Evolutionary conservation across 2,329 filamentous ascomycete species (phyloP), one percentile per base, ranked within the genome.

Genomic region (Tolypocladium guangdongense): DNA sequence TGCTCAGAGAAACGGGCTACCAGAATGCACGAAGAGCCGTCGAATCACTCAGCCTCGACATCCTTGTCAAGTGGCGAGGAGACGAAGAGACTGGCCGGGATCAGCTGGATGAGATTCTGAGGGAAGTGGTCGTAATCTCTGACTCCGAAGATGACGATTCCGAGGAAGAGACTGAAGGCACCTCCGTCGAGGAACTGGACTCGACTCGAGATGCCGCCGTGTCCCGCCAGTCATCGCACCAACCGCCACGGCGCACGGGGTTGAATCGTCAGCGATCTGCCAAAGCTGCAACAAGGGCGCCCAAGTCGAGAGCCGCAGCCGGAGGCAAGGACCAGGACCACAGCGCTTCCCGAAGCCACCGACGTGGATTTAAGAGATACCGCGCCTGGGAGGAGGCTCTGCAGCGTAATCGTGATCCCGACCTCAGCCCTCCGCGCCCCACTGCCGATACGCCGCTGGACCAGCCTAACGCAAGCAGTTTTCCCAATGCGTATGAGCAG

Each of bases 61-160:
- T 82, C 52, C 78, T 86, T 65, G 78, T 85, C 73, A 85, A 85
- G 78, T 86, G 83, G 83, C 82, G 83, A 70, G 83, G 83, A 53
- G 83, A 86, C 60, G 83, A 86, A 65, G 83, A 86, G 64, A 85
- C 78, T 20, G 83, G 83, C 30, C 78, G 82, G 49, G 82, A 86
- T 60, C 80, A 85, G 64, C 74, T 86, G 18, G 82, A 86, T 55
- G 82, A 86, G 63, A 84, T 86, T 54, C 71, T 86, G 36, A 75
- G 80, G 50, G 83, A 86, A 65, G 80, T 86, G 12, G 80, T 86
- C 52, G 78, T 85, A 60, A 83, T 86, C 46, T 82, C 80, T n/a
- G 80, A 82, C 59, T 75, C 75, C 6, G 78, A 82, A 61, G 75
- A 72, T 41, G 74, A 73, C 4, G 70, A 71, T 5, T 68, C 65